A percentile compares a stretch with the other conserved stretches of the same genome.
Evolutionary conservation across 345 rosid genomes (phyloP).

Genomic region (Anacardium occidentale): DNA sequence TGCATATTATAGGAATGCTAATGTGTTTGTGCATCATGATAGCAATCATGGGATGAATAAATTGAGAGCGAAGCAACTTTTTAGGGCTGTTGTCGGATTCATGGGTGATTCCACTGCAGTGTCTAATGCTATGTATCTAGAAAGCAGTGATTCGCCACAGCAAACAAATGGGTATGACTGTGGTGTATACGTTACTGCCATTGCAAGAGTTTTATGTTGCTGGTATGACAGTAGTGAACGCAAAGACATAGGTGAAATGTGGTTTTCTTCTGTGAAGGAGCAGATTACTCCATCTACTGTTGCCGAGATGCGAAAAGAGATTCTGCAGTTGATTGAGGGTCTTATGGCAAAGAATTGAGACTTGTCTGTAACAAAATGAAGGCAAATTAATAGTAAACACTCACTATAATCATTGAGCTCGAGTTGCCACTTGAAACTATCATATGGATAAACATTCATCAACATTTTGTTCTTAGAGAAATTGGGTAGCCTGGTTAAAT

Average conservation of each 20-base stretch:
- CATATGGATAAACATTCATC: neutral
- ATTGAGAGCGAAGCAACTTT: slow-evolving; percentile 43
- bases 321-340: slow-evolving; percentile 48
- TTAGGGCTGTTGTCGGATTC: slow-evolving; percentile 40
- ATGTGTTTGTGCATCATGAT: slow-evolving; percentile 76
- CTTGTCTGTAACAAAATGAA: neutral
- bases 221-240: slow-evolving; percentile 43
- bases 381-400: neutral
- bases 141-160: slow-evolving; percentile 52
- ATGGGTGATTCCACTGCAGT: slow-evolving; percentile 25
- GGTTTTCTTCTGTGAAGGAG: slow-evolving; percentile 65
- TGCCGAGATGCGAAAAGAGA: slow-evolving; percentile 50
- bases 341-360: slow-evolving; percentile 41
- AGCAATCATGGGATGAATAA: slow-evolving; percentile 48
- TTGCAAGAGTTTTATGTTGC: slow-evolving; percentile 49
- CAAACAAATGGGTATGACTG: slow-evolving; percentile 76
- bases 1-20: slow-evolving; percentile 47
- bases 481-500: neutral
- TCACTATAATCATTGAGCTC: neutral
- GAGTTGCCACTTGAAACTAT: neutral
- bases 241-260: slow-evolving; percentile 36
- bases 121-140: slow-evolving; percentile 38
- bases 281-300: slow-evolving; percentile 51
- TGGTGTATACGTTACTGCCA: slow-evolving; percentile 62
- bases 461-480: neutral